These are phyloP conservation scores for Berberis thunbergii DNA, from an alignment of 164 flowering plant species.

Conservation along the genomic window DNA sequence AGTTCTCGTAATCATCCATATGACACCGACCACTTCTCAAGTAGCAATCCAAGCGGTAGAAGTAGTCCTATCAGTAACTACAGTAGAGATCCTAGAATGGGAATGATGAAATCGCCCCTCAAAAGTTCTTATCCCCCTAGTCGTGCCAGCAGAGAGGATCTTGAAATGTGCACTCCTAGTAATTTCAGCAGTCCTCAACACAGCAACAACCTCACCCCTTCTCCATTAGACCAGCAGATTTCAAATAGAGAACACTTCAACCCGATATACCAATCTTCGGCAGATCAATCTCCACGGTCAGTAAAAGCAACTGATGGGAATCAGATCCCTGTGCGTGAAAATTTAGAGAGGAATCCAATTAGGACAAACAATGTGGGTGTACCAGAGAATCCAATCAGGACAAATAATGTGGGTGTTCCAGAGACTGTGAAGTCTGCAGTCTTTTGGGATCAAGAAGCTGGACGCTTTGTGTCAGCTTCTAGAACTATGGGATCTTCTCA, in stretches of 20 bases:
- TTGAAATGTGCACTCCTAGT: constrained; percentile 48
- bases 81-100: constrained; percentile 27
- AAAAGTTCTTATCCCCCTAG: constrained; percentile 78
- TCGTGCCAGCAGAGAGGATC: constrained; percentile 66
- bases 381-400: background rate
- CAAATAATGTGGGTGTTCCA: constrained; percentile 2
- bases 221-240: constrained; percentile 24
- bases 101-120: constrained; percentile 34
- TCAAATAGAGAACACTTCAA: constrained; percentile 60
- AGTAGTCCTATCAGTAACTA: constrained; percentile 59
- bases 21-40: constrained; percentile 49
- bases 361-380: constrained; percentile 17
- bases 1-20: constrained; percentile 42
- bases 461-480: constrained; percentile 59
- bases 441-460: constrained; percentile 78
- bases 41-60: constrained; percentile 49
- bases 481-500: constrained; percentile 30
- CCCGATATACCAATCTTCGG: constrained; percentile 59
- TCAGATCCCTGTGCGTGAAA: constrained; percentile 17
- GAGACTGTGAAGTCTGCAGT: constrained; percentile 46
- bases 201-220: constrained; percentile 26
- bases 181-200: constrained; percentile 64
- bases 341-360: constrained; percentile 14
- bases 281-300: constrained; percentile 54
- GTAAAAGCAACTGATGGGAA: constrained; percentile 27